Evolutionary conservation across 805 yeast genomes (phyloP).

Genomic region (Ogataea nonfermentans): DNA sequence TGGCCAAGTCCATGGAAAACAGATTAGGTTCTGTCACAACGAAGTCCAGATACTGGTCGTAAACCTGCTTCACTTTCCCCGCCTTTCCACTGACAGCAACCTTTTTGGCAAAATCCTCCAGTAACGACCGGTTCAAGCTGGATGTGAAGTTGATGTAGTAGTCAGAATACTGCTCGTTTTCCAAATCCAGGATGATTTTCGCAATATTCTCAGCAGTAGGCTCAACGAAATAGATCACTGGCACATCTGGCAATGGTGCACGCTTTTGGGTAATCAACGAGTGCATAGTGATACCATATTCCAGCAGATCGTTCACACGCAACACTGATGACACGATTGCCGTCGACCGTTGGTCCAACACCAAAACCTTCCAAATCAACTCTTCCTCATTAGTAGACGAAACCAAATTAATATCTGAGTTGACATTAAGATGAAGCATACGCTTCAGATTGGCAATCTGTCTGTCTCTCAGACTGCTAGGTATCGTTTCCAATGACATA

Average conservation of each 20-base stretch:
- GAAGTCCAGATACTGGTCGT: slow-evolving; percentile 90
- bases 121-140: slow-evolving; percentile 66
- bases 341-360: slow-evolving; percentile 78
- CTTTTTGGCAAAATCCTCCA: slow-evolving; percentile 85
- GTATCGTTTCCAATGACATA: slow-evolving; percentile 21
- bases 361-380: slow-evolving; percentile 85
- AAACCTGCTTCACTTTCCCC: slow-evolving; percentile 77
- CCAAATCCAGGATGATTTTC: slow-evolving; percentile 68
- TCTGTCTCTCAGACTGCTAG: slow-evolving; percentile 28
- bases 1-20: slow-evolving; percentile 70
- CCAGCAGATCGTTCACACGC: slow-evolving; percentile 84
- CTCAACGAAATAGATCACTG: slow-evolving; percentile 86
- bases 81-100: slow-evolving; percentile 74
- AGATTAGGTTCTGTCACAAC: slow-evolving; percentile 90
- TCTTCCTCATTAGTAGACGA: slow-evolving; percentile 59
- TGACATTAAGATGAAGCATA: slow-evolving; percentile 84
- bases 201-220: slow-evolving; percentile 79
- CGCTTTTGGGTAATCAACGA: slow-evolving; percentile 68
- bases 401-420: slow-evolving; percentile 54
- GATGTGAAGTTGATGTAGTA: slow-evolving; percentile 86
- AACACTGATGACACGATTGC: slow-evolving; percentile 87
- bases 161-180: slow-evolving; percentile 70
- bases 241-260: slow-evolving; percentile 89
- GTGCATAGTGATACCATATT: slow-evolving; percentile 91
- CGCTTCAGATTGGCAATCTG: slow-evolving; percentile 55